Evolutionary conservation across 768 basidiomycete genomes (phyloP), one percentile per base, ranked within the genome.

Genomic region (Naganishia friedmannii): DNA sequence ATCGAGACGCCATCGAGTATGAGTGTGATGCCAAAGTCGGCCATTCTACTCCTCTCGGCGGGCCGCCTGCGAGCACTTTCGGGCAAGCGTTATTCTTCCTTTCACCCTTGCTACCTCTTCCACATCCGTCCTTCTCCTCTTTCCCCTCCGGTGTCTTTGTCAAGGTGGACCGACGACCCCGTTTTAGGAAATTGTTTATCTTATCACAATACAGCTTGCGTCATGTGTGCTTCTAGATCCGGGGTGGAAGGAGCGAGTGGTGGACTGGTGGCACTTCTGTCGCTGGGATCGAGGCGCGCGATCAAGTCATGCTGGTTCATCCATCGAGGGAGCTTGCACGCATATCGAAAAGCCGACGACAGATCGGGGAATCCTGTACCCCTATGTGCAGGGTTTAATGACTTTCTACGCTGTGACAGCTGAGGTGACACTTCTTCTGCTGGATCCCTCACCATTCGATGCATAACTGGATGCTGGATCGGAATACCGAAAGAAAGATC

Each of bases 201-300:
- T 51, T 51, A 51, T 51, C 48, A n/a, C 48, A 51, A 51, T n/a
- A 51, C 48, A 51, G 48, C 48, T 51, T 51, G 48, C 48, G 48
- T 51, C 48, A 51, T 51, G 48, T 37, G n/a, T n/a, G 48, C 48
- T 51, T 51, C n/a, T 51, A 26, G 48, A n/a, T 51, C 42, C 42
- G 42, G 48, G 48, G n/a, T 51, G 4, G 48, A 51, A 42, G 15
- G 15, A 2, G 42, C 42, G 12, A 42, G 42, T 13, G 6, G 12
- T 10, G 42, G 42, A 42, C 15, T 42, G 48, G 2, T 23, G 4
- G 12, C 6, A 21, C 48, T n/a, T n/a, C n/a, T n/a, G n/a, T n/a
- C n/a, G n/a, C n/a, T n/a, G n/a, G 48, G 48, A 51, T 51, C 48
- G 48, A 51, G 48, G 48, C n/a, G 3, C 48, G 48, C 48, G 48